phyloP scores from a whole-genome alignment of 129 eudicot species.

The Centrapalus pauciflorus region DNA sequence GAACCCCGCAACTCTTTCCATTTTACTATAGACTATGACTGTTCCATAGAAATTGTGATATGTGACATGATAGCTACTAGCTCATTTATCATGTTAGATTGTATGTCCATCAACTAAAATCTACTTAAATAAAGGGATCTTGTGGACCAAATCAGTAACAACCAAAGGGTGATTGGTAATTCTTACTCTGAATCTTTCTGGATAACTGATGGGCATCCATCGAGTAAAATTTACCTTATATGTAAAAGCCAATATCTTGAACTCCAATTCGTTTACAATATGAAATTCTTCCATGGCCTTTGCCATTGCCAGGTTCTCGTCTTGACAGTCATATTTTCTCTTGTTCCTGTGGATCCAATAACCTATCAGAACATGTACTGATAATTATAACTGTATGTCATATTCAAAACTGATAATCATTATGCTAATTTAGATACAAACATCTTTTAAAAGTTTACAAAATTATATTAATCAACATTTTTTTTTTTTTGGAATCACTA shows the following conservation, averaged over 20 bases:
- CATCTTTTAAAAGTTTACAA: background rate
- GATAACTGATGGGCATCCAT: background rate
- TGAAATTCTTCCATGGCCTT: constrained; percentile 70
- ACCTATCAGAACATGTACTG: background rate
- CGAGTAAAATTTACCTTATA: constrained; percentile 50
- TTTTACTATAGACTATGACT: background rate
- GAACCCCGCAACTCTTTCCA: background rate
- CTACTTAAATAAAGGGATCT: background rate
- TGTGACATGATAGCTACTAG: background rate
- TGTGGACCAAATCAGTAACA: background rate
- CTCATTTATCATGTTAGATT: background rate
- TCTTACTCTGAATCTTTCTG: constrained; percentile 9
- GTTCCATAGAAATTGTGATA: constrained; percentile 5
- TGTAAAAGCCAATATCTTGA: constrained; percentile 60
- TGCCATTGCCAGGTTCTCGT: constrained; percentile 35
- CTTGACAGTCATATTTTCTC: constrained; percentile 35
- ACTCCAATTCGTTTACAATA: constrained; percentile 63
- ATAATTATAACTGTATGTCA: background rate
- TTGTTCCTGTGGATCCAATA: constrained; percentile 55
- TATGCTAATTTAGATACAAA: background rate
- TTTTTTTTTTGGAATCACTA: background rate
- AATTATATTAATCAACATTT: background rate
- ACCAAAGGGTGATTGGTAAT: background rate
- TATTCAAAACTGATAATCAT: background rate
- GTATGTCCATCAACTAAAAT: background rate